Evolutionary conservation across 2,329 filamentous ascomycete species (phyloP).

Genomic region (Cadophora sp.): DNA sequence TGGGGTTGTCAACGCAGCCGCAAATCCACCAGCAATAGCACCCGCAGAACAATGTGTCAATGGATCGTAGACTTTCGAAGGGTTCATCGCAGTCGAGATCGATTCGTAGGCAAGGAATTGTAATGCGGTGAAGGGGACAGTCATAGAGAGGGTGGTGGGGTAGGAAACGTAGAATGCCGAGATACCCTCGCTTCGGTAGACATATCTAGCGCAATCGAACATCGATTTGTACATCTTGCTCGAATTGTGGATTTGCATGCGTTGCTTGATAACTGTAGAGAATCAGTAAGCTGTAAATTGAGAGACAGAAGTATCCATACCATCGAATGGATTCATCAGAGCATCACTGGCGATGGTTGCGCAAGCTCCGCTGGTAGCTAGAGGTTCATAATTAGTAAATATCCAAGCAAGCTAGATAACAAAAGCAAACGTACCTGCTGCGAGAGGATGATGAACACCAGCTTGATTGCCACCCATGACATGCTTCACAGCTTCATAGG

Average conservation of each 20-base stretch:
- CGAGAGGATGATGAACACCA: slow-evolving; percentile 88
- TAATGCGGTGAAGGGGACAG: slow-evolving; percentile 94
- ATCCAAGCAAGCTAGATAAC: neutral
- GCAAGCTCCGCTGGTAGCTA: slow-evolving; percentile 90
- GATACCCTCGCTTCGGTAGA: slow-evolving; percentile 87
- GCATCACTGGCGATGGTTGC: slow-evolving; percentile 98
- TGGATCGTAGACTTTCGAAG: slow-evolving; percentile 84
- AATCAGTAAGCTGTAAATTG: slow-evolving; percentile 29
- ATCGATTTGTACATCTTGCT: slow-evolving; percentile 84
- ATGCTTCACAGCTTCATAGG: slow-evolving; percentile 97
- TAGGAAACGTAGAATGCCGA: slow-evolving; percentile 98
- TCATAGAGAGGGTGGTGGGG: slow-evolving; percentile 97
- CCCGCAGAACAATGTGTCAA: slow-evolving; percentile 93
- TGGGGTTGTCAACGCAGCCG: slow-evolving; percentile 91
- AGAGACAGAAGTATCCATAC: slow-evolving; percentile 53
- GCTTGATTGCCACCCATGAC: slow-evolving; percentile 89
- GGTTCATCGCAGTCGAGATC: slow-evolving; percentile 92
- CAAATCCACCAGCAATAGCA: slow-evolving; percentile 90
- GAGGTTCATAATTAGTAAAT: slow-evolving; percentile 5
- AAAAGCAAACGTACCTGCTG: slow-evolving; percentile 71
- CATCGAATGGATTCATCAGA: slow-evolving; percentile 99
- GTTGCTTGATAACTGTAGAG: slow-evolving; percentile 89
- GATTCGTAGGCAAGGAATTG: slow-evolving; percentile 99
- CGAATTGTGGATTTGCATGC: slow-evolving; percentile 99
- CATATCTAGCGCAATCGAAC: slow-evolving; percentile 82